Base-by-base conservation (phyloP, 352 stramenopile genomes). In the Phytophthora palmivora region DNA sequence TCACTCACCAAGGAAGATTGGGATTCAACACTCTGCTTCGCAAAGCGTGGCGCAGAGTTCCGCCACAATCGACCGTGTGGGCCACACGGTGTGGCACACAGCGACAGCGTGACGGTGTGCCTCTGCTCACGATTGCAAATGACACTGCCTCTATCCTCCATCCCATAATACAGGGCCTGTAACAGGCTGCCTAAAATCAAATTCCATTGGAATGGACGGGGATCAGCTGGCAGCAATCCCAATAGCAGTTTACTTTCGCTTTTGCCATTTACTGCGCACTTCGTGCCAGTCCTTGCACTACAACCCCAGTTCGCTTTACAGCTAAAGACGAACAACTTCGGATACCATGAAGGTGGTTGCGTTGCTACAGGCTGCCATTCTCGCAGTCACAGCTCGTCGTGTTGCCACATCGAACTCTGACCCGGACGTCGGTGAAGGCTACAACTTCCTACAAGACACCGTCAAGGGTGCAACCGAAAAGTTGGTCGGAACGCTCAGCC, bases 401-500 rank as follows among this genome's bases (percentile, higher is more conserved):
- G 55, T 43, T n/a, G 28, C 38, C 1, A 44, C 49, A n/a, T 52
- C 41, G 30, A 10, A 28, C 33, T 11, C 24, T 3, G 48, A 70
- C 19, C 46, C 59, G 1, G 32, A 58, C 34, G 65, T 70, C 15
- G 65, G 59, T 7, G 65, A 67, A 43, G 59, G 47, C 26, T 70
- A 53, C 43, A 54, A 51, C 19, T 66, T 56, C 36, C 12, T 63
- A 3, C 24, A 67, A 26, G 38, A 34, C 15, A 65, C 46, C 14
- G 58, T 70, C 3, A 15, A 39, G 19, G 39, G 39, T 21, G 46
- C 42, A 3, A 61, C 51, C 11, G 47, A 65, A 2, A 68, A 68
- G 16, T 33, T 66, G 3, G 26, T 70, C 24, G 46, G 42, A 26
- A 58, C 58, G 6, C 45, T 69, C 6, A 43, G 15, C 9, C 61